Evolutionary conservation across 2,329 filamentous ascomycete genomes (phyloP).

Genomic region (Bisporella sp.): DNA sequence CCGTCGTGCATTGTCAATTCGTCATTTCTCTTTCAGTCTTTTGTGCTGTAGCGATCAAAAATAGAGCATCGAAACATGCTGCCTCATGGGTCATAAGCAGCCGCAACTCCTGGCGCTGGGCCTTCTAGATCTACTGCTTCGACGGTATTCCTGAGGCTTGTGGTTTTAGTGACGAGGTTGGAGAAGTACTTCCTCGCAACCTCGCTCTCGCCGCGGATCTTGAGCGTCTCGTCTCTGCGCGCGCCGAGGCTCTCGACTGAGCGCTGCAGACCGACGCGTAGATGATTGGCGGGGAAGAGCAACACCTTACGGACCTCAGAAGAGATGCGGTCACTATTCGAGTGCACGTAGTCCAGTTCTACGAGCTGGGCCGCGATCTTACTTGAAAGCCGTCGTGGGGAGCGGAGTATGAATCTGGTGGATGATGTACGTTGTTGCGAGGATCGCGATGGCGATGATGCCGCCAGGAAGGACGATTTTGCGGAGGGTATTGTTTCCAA

Average conservation of each 20-base stretch:
- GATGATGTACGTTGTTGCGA: slow-evolving; percentile 74
- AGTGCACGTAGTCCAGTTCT: slow-evolving; percentile 85
- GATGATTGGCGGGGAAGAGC: slow-evolving; percentile 77
- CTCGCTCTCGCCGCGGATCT: slow-evolving; percentile 76
- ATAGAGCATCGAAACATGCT: too few relatives aligned
- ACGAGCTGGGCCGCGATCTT: slow-evolving; percentile 79
- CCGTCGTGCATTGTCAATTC: too few relatives aligned
- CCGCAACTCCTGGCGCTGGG: slow-evolving; percentile 26
- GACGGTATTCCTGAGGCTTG: slow-evolving; percentile 37
- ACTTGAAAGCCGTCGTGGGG: slow-evolving; percentile 73
- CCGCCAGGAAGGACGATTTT: slow-evolving; percentile 76
- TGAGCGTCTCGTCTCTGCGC: slow-evolving; percentile 76
- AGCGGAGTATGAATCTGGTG: slow-evolving; percentile 80
- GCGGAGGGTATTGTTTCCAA: slow-evolving; percentile 76
- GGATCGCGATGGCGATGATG: slow-evolving; percentile 62
- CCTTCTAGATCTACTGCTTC: slow-evolving; percentile 28
- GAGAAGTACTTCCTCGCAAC: slow-evolving; percentile 85
- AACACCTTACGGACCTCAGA: slow-evolving; percentile 83
- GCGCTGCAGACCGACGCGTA: slow-evolving; percentile 75
- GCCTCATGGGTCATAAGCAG: slow-evolving; percentile 17
- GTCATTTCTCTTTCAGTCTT: too few relatives aligned
- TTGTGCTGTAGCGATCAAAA: too few relatives aligned
- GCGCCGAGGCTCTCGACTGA: slow-evolving; percentile 76
- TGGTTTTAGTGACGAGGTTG: slow-evolving; percentile 67
- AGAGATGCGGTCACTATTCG: slow-evolving; percentile 79